phyloP scores from a whole-genome alignment of 2,329 filamentous ascomycete species.

The Cladorrhinum sp. region DNA sequence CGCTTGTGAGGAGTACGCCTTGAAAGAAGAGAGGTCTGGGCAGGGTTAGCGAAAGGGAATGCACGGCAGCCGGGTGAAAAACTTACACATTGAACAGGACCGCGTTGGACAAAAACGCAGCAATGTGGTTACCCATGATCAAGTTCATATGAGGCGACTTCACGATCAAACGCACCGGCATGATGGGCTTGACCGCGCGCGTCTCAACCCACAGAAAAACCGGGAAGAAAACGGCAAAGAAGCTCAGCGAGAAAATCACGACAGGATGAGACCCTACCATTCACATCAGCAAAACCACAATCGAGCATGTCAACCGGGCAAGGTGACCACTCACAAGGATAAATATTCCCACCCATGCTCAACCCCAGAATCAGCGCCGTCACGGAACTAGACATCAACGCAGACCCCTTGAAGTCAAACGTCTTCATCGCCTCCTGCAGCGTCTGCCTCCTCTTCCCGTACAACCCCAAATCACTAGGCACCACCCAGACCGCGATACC shows the following conservation, averaged over 20 bases:
- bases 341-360: constrained; percentile 36
- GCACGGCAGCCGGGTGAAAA: neutral
- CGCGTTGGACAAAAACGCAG: constrained; percentile 51
- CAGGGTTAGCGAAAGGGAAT: neutral
- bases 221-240: constrained; percentile 48
- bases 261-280: constrained; percentile 52
- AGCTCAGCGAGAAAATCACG: constrained; percentile 48
- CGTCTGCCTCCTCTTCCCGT: constrained; percentile 42
- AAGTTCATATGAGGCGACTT: constrained; percentile 53
- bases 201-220: constrained; percentile 53
- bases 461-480: constrained; percentile 51
- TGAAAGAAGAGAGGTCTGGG: constrained; percentile 70
- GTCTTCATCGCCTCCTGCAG: constrained; percentile 48
- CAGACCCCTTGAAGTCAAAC: constrained; percentile 57
- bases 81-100: constrained; percentile 58
- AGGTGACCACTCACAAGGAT: neutral
- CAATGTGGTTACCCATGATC: constrained; percentile 54
- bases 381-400: constrained; percentile 50
- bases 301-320: neutral
- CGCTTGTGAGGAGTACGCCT: constrained; percentile 65
- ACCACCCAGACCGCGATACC: constrained; percentile 45
- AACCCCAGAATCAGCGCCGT: constrained; percentile 59
- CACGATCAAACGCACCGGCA: constrained; percentile 54
- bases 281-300: neutral
- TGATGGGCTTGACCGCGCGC: constrained; percentile 52